Evolutionary conservation across 1,139 yeast species (phyloP).

Genomic region (Petasospora rhodanensis): DNA sequence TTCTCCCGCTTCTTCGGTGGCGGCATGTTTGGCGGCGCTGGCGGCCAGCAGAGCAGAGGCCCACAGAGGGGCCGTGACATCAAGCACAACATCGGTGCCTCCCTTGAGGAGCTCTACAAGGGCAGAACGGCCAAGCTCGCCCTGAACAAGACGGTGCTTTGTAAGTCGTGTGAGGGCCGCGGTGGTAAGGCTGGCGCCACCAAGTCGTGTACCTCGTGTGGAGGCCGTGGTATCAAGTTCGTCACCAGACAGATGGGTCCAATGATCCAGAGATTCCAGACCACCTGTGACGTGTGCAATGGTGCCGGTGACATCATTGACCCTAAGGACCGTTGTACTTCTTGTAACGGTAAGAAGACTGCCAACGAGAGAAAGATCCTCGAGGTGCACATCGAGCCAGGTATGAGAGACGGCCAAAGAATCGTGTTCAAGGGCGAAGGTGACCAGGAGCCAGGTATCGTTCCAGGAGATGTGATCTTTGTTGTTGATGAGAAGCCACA

Average conservation of each 20-base stretch:
- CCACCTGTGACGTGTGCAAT: slow-evolving; percentile 86
- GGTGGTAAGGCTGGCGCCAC: slow-evolving; percentile 96
- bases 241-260: slow-evolving; percentile 99
- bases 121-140: slow-evolving; percentile 95
- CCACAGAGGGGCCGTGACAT: slow-evolving; percentile 89
- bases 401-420: slow-evolving; percentile 94
- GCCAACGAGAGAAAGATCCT: slow-evolving; percentile 84
- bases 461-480: slow-evolving; percentile 95
- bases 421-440: slow-evolving; percentile 93
- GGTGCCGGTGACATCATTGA: slow-evolving; percentile 91
- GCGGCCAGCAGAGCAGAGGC: slow-evolving; percentile 71
- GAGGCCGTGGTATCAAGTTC: slow-evolving; percentile 88
- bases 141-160: slow-evolving; percentile 82
- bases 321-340: slow-evolving; percentile 83
- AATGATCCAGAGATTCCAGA: slow-evolving; percentile 96
- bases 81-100: slow-evolving; percentile 79
- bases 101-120: slow-evolving; percentile 89
- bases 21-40: slow-evolving; percentile 48
- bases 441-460: slow-evolving; percentile 92
- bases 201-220: slow-evolving; percentile 80
- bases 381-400: slow-evolving; percentile 94
- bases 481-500: slow-evolving; percentile 88
- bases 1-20: slow-evolving; percentile 92
- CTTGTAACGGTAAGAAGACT: slow-evolving; percentile 88
- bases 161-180: slow-evolving; percentile 86